Evolutionary conservation across 2,329 filamentous ascomycete genomes (phyloP).

Genomic region (Colletotrichum coccodes): DNA sequence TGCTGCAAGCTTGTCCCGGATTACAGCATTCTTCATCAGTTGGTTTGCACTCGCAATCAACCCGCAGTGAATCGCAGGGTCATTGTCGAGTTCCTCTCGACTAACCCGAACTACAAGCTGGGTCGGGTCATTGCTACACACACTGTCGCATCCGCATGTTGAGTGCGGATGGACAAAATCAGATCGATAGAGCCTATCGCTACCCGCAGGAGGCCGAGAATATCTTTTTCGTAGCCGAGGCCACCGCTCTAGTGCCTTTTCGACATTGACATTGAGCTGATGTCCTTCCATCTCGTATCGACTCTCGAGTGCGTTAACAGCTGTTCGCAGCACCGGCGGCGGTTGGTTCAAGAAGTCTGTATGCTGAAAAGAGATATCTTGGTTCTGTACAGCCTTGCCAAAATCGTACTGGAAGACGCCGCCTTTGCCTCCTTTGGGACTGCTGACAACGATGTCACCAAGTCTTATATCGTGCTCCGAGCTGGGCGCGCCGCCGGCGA

Average conservation of each 20-base stretch:
- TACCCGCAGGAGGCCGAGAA: constrained; percentile 12
- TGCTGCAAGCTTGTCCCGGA: constrained; percentile 12
- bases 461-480: constrained; percentile 44
- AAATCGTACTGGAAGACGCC: constrained; percentile 41
- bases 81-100: neutral
- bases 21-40: constrained; percentile 36
- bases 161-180: constrained; percentile 10
- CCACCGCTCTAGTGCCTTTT: neutral
- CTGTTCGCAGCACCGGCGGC: constrained; percentile 28
- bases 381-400: constrained; percentile 36
- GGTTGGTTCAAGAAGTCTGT: constrained; percentile 35
- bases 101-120: constrained; percentile 1
- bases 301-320: constrained; percentile 22
- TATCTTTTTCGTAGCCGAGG: constrained; percentile 29
- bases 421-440: neutral
- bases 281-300: constrained; percentile 29
- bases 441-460: constrained; percentile 31
- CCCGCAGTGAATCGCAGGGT: constrained; percentile 15
- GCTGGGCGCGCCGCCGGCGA: constrained; percentile 48
- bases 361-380: constrained; percentile 14
- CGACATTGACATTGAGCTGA: constrained; percentile 24
- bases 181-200: constrained; percentile 26
- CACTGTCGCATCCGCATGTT: neutral
- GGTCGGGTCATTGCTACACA: constrained; percentile 13
- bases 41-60: constrained; percentile 31